phyloP scores from a whole-genome alignment of 768 basidiomycete genomes.

The Tephrocybe sp. region DNA sequence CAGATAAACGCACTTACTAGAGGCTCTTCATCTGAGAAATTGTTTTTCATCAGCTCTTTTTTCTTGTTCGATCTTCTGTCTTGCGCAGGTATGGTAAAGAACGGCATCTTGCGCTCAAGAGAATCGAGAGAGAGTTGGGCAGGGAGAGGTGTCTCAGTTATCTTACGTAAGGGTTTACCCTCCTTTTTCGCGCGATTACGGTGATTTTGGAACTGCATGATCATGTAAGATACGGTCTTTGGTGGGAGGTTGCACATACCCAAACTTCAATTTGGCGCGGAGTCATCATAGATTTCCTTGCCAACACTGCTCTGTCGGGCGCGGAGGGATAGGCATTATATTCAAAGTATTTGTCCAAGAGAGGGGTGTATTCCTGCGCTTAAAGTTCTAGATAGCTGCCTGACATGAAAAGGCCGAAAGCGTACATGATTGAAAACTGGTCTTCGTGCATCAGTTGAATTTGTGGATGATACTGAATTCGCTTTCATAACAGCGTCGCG shows the following conservation, averaged over 20 bases:
- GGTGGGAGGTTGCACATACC: conserved; percentile 31
- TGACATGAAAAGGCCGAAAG: too few species aligned
- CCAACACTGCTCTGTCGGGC: conserved; percentile 37
- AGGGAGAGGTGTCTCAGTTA: conserved; percentile 19
- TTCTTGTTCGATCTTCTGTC: too few species aligned
- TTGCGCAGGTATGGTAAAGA: conserved; percentile 23
- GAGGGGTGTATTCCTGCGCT: conserved; percentile 49
- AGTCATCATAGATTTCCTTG: conserved; percentile 43
- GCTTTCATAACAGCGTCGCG: too few species aligned
- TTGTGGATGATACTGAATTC: too few species aligned
- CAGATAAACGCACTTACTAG: too few species aligned
- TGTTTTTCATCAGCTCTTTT: too few species aligned
- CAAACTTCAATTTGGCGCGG: conserved; percentile 53
- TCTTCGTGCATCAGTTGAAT: too few species aligned
- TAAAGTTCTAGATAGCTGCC: too few species aligned
- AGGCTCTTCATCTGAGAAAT: background rate
- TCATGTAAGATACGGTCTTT: background rate
- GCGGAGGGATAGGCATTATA: conserved; percentile 48
- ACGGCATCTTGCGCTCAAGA: conserved; percentile 25
- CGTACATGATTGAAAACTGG: too few species aligned
- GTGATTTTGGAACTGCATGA: conserved; percentile 52
- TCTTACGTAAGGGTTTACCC: conserved; percentile 20
- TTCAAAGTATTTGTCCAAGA: conserved; percentile 48
- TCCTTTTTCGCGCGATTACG: conserved; percentile 39
- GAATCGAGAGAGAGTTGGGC: conserved; percentile 18